Conservation (phyloP, 768 basidiomycete genomes). For the Leccinum arenicola region DNA sequence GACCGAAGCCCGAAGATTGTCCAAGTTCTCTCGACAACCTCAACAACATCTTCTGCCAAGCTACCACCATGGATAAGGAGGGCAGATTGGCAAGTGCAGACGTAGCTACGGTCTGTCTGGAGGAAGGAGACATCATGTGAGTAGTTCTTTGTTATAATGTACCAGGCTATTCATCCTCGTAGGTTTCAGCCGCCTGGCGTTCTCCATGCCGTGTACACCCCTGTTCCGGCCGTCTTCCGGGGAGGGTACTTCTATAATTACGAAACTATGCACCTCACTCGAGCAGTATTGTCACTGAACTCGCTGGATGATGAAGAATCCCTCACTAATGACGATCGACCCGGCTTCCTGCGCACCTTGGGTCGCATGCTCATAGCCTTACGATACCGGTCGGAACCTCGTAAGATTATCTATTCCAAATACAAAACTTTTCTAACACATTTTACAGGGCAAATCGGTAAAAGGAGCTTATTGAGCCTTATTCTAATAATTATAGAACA, state of each 20-base stretch:
- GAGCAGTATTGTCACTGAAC: background rate
- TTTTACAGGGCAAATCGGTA: background rate
- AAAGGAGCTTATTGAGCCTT: background rate
- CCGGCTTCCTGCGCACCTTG: background rate
- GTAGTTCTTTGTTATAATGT: background rate
- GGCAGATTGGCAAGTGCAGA: background rate
- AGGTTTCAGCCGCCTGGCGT: slow-evolving; percentile 1
- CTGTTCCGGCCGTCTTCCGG: background rate
- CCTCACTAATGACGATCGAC: background rate
- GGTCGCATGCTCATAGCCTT: slow-evolving; percentile 1
- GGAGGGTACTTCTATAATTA: slow-evolving; percentile 5
- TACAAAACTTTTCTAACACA: too few species aligned
- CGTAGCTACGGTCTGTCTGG: slow-evolving; percentile 1
- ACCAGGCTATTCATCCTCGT: too few species aligned
- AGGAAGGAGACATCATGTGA: slow-evolving; percentile 3
- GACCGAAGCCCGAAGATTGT: too few species aligned
- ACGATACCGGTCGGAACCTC: background rate
- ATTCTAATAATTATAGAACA: background rate
- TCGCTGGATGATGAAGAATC: background rate
- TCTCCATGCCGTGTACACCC: background rate
- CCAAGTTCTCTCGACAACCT: too few species aligned
- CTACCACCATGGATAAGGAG: background rate
- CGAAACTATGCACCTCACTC: slow-evolving; percentile 3
- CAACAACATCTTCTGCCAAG: background rate
- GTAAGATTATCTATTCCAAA: background rate